Conservation (phyloP, 176 grass and related monocot species). For the Triticum turgidum region DNA sequence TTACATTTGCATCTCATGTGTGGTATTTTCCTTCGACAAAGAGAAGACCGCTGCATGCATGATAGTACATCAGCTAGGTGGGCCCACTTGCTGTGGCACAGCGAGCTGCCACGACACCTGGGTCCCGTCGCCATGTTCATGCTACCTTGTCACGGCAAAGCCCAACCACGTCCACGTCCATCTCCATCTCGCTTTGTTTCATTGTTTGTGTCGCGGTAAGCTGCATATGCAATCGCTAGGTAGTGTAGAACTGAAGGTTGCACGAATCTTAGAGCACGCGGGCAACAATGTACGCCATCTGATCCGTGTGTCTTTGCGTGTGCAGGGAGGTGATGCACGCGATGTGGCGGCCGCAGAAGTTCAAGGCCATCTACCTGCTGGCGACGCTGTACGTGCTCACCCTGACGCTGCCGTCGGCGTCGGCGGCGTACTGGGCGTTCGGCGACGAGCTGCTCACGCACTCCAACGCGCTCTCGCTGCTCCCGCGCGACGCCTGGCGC, state of each 20-base stretch:
- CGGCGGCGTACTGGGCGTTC: conserved; percentile 95
- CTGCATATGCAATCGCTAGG: not conserved
- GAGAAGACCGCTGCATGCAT: conserved; percentile 26
- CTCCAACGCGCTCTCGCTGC: conserved; percentile 81
- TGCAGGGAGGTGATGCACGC: conserved; percentile 97
- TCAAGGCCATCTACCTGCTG: conserved; percentile 94
- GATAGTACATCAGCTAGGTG: not conserved
- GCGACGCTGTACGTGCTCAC: conserved; percentile 95
- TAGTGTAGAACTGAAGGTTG: not conserved
- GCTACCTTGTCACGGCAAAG: not conserved
- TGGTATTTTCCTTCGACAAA: not conserved
- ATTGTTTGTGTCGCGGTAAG: not conserved
- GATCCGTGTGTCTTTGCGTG: not conserved
- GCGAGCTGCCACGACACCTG: not conserved
- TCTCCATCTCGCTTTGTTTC: not conserved
- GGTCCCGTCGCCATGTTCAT: not conserved
- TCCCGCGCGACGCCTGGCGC: conserved; percentile 60
- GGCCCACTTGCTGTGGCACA: not conserved
- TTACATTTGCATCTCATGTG: not conserved
- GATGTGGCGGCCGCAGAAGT: conserved; percentile 98
- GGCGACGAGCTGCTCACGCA: conserved; percentile 84
- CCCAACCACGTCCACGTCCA: not conserved
- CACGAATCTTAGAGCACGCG: not conserved
- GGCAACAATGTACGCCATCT: not conserved
- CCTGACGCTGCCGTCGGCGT: conserved; percentile 85